A percentile compares a stretch with the other conserved stretches of the same genome.
These are phyloP conservation scores for Scenedesmus sp. DNA, from an alignment of 163 green algal species.

Conservation along the genomic window DNA sequence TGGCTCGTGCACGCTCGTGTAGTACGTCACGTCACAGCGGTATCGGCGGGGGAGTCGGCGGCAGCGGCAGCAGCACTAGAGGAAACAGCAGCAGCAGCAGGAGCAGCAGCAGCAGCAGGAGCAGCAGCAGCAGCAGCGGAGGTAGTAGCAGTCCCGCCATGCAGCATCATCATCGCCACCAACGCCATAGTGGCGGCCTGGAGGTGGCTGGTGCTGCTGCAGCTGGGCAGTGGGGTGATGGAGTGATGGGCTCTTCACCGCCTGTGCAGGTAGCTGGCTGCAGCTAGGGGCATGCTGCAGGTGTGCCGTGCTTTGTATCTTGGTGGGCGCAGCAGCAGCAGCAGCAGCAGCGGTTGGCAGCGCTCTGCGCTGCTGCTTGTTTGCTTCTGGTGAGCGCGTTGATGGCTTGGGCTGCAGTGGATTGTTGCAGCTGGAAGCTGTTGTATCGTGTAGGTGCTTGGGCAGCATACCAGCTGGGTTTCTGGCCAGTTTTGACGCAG, in stretches of 20 bases:
- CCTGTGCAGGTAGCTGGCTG: slow-evolving; percentile 47
- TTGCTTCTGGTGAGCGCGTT: neutral
- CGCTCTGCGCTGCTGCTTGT: neutral
- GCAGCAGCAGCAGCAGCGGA: slow-evolving; percentile 20
- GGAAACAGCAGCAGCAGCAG: slow-evolving; percentile 38
- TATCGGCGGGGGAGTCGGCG: neutral
- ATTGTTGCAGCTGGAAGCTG: no score
- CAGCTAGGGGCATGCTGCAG: slow-evolving; percentile 14
- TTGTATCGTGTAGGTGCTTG: neutral
- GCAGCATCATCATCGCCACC: slow-evolving; percentile 1
- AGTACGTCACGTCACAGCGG: neutral
- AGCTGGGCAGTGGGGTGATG: slow-evolving; percentile 5
- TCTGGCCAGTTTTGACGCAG: neutral
- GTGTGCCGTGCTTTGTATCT: neutral
- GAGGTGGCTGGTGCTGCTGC: neutral
- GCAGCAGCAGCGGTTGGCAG: neutral
- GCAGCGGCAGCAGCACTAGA: slow-evolving; percentile 18
- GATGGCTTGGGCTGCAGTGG: neutral
- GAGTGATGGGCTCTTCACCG: slow-evolving; percentile 29
- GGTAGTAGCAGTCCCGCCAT: neutral
- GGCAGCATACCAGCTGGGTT: neutral
- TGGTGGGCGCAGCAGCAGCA: no score
- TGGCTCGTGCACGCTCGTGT: neutral
- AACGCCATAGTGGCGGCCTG: neutral
- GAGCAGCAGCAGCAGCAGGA: no score